These are phyloP conservation scores for Pseudocercospora vitis DNA, from an alignment of 2,329 filamentous ascomycete genomes.

Conservation along the genomic window DNA sequence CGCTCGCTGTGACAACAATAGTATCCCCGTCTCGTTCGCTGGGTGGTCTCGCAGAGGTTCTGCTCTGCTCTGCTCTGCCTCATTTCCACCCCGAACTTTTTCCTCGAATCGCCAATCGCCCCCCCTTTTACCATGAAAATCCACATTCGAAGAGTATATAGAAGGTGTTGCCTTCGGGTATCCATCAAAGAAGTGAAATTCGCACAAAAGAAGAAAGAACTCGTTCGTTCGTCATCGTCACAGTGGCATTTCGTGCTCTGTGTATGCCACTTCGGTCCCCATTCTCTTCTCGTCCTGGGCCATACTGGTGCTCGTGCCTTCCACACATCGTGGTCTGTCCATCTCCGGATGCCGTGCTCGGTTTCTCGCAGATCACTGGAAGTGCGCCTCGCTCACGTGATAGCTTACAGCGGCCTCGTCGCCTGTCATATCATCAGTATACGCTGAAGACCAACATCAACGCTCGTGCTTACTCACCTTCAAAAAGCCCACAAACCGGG, in stretches of 20 bases:
- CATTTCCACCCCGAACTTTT: neutral
- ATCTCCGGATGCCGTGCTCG: too few relatives aligned
- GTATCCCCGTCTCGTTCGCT: too few relatives aligned
- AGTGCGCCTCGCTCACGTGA: constrained; percentile 36
- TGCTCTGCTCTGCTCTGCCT: neutral
- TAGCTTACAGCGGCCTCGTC: constrained; percentile 38
- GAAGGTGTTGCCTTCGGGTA: neutral
- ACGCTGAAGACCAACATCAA: too few relatives aligned
- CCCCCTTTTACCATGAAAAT: neutral
- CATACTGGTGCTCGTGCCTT: too few relatives aligned
- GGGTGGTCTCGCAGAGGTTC: too few relatives aligned
- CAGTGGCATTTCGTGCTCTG: neutral
- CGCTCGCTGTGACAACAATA: too few relatives aligned
- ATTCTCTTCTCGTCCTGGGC: too few relatives aligned
- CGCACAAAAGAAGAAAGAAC: neutral
- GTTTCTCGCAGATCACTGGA: constrained; percentile 28
- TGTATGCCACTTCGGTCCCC: neutral
- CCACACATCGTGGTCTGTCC: too few relatives aligned
- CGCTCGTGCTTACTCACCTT: too few relatives aligned
- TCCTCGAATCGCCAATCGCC: too few relatives aligned
- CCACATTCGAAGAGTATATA: neutral
- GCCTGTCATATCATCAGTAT: too few relatives aligned
- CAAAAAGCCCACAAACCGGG: constrained; percentile 36
- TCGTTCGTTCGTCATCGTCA: neutral
- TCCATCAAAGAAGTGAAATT: neutral